Base-by-base conservation (phyloP, 164 flowering plant species). In the Hamamelis virginiana region DNA sequence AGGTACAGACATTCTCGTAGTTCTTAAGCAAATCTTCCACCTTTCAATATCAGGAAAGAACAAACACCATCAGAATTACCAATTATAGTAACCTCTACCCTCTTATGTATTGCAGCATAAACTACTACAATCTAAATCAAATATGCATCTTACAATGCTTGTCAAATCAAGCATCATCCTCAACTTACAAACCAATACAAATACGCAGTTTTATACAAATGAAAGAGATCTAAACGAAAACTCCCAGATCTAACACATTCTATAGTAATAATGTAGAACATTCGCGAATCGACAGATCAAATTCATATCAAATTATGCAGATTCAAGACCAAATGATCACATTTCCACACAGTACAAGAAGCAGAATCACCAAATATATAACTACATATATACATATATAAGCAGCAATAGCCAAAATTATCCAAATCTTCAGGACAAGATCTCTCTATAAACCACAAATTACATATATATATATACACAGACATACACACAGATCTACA, bases 1-100 rank as follows among this genome's bases (percentile, higher is more conserved):
- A 68, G 0, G 91, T 87, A 62, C 91, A 87, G 1, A 87, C 89
- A 65, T 87, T 87, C 63, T 87, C 91, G n/a, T 82, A 87, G 66
- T 87, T 83, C 64, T 69, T 75, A 19, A 87, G 85, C 75, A 87
- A 67, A 8, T 85, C 91, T 55, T 87, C 91, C 60, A 85, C 91
- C 91, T 83, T 3, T 18, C 59, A 21, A 48, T 1, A 57, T 1
- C 51, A 68, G n/a, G 1, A 50, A 55, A 61, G n/a, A 19, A 13
- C 25, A 46, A 48, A 14, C 69, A 27, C 4, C 8, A 22, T 45
- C 27, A 62, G 51, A 44, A 62, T 14, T 1, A 44, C 26, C 14
- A 45, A 23, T 45, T 44, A 23, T 5, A n/a, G 19, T 10, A 18
- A 8, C 4, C n/a, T 19, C 48, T 26, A 41, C 15, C 21, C 10